phyloP scores from a whole-genome alignment of 768 basidiomycete species.

The Rhizopogon vesiculosus region DNA sequence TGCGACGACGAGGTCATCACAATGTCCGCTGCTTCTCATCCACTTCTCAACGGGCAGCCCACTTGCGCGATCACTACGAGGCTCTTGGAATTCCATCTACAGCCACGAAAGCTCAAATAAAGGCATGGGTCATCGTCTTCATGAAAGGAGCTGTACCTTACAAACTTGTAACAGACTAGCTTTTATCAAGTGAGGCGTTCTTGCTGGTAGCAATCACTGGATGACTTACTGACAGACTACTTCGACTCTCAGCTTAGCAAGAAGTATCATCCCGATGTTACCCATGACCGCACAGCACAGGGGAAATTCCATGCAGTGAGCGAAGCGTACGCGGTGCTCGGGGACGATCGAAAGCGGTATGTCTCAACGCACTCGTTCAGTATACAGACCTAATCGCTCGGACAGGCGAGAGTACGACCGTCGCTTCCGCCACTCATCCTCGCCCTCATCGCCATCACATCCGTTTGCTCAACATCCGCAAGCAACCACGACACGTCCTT shows the following conservation, averaged over 20 bases:
- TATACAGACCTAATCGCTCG: background rate
- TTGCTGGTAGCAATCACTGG: background rate
- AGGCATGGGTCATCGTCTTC: conserved; percentile 11
- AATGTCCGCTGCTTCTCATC: conserved; percentile 17
- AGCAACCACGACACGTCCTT: conserved; percentile 22
- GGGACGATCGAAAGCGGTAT: conserved; percentile 42
- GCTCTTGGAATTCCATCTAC: conserved; percentile 19
- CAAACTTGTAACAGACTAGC: conserved; percentile 14
- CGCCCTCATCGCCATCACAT: background rate
- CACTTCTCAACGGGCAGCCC: conserved; percentile 6
- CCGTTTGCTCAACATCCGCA: conserved; percentile 21
- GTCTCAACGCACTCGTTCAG: background rate
- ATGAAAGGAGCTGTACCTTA: conserved; percentile 1
- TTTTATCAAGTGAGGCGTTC: conserved; percentile 24
- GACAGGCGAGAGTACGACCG: conserved; percentile 30
- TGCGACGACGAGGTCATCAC: background rate
- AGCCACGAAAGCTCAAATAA: conserved; percentile 31
- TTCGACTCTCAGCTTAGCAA: conserved; percentile 39
- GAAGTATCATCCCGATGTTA: conserved; percentile 40
- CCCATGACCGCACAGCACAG: conserved; percentile 31
- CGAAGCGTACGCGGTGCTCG: conserved; percentile 42
- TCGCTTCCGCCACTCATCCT: conserved; percentile 4
- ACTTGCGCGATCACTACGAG: conserved; percentile 22
- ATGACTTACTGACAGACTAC: background rate
- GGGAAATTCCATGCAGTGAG: conserved; percentile 40